These are phyloP conservation scores for Physcomitrium patens DNA, from an alignment of 225 moss, liverwort and hornwort genomes.

Conservation along the genomic window DNA sequence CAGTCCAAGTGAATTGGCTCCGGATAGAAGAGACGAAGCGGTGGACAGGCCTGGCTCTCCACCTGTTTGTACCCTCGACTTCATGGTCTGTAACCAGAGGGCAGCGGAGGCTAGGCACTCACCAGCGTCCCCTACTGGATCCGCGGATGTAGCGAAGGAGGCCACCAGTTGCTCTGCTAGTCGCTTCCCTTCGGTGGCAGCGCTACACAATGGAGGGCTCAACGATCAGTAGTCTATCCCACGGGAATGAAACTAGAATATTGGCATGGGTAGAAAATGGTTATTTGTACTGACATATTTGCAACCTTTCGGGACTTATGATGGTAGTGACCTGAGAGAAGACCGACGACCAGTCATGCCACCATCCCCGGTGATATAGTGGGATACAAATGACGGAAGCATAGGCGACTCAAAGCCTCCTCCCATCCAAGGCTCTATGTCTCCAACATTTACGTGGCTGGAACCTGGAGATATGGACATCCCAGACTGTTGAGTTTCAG, in stretches of 20 bases:
- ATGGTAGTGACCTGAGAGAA: conserved; percentile 71
- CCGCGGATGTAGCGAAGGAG: conserved; percentile 94
- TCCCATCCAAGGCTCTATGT: conserved; percentile 99
- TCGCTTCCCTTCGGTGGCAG: conserved; percentile 97
- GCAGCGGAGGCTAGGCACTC: conserved; percentile 98
- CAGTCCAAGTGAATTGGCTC: conserved; percentile 45
- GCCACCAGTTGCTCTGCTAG: conserved; percentile 97
- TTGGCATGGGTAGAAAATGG: too few relatives aligned
- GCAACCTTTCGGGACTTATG: too few relatives aligned
- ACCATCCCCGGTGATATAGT: conserved; percentile 97
- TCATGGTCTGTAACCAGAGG: conserved; percentile 98
- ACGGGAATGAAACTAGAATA: too few relatives aligned
- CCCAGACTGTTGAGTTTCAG: conserved; percentile 79
- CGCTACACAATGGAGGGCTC: conserved; percentile 44
- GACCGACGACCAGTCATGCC: conserved; percentile 96
- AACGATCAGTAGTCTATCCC: neutral
- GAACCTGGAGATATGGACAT: conserved; percentile 91
- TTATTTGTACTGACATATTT: too few relatives aligned
- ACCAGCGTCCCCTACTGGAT: conserved; percentile 95
- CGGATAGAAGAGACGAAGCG: conserved; percentile 54
- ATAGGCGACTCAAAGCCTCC: conserved; percentile 89
- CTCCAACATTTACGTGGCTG: conserved; percentile 73
- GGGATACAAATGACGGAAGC: conserved; percentile 96
- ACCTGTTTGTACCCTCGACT: conserved; percentile 87
- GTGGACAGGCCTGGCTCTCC: conserved; percentile 43